phyloP scores from a whole-genome alignment of 2,329 filamentous ascomycete genomes.

The Albifimbria verrucaria region DNA sequence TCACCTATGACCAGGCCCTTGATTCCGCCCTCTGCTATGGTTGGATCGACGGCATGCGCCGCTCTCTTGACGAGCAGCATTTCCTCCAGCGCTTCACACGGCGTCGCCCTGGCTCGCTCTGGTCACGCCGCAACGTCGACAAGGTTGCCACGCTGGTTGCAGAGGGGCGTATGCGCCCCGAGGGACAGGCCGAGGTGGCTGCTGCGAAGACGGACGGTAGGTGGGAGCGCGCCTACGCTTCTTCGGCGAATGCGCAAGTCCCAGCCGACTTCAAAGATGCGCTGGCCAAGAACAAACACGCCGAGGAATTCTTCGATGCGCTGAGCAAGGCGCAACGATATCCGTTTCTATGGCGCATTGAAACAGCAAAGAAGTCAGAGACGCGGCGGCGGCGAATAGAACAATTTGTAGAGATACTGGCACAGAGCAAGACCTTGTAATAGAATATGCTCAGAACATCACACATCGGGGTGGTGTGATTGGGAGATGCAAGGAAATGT shows the following conservation, averaged over 20 bases:
- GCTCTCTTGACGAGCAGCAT: constrained; percentile 38
- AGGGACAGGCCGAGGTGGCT: constrained; percentile 48
- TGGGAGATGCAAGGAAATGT: no score
- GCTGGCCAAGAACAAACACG: constrained; percentile 33
- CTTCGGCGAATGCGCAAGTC: constrained; percentile 41
- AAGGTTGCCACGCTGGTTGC: constrained; percentile 42
- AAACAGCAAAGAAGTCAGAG: constrained; percentile 35
- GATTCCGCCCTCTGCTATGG: constrained; percentile 57
- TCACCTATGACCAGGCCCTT: constrained; percentile 50
- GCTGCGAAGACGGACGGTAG: constrained; percentile 54
- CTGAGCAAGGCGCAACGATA: constrained; percentile 45
- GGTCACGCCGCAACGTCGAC: constrained; percentile 58
- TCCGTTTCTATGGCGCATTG: constrained; percentile 40
- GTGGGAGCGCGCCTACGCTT: constrained; percentile 56
- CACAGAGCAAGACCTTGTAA: constrained; percentile 25
- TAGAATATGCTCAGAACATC: no score
- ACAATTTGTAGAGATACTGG: constrained; percentile 37
- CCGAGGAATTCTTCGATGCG: constrained; percentile 33
- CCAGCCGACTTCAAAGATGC: constrained; percentile 47
- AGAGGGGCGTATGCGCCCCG: constrained; percentile 44
- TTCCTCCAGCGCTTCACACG: constrained; percentile 59
- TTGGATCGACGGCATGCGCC: constrained; percentile 60
- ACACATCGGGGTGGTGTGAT: no score
- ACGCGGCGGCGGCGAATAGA: constrained; percentile 35
- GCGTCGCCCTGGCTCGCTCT: constrained; percentile 50